phyloP scores from a whole-genome alignment of 257 asterid genomes.

The Jaltomata sinuosa region DNA sequence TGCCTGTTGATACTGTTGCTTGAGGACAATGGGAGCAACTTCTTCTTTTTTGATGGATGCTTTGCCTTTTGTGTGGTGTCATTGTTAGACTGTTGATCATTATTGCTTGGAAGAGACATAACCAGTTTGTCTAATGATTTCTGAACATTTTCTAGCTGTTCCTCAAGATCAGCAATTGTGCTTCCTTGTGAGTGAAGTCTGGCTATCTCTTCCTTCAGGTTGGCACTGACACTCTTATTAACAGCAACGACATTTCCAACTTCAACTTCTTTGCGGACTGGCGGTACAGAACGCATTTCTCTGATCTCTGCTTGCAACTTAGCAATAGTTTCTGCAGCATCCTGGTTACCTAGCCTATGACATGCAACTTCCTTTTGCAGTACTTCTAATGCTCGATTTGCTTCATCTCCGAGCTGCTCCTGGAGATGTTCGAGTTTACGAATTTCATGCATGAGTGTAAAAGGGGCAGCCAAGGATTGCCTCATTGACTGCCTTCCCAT shows the following conservation, averaged over 20 bases:
- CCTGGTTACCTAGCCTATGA: conserved; percentile 91
- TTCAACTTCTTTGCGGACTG: conserved; percentile 43
- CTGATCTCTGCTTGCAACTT: conserved; percentile 86
- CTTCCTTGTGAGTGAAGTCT: conserved; percentile 95
- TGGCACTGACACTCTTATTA: conserved; percentile 82
- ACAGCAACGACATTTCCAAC: conserved; percentile 49
- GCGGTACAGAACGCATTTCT: conserved; percentile 55
- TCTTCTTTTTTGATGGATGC: conserved; percentile 61
- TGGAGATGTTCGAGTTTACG: conserved; percentile 94
- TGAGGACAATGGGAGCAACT: conserved; percentile 60
- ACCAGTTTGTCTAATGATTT: conserved; percentile 82
- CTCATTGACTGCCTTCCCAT: conserved; percentile 66
- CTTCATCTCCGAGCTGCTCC: conserved; percentile 94
- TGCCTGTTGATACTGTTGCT: conserved; percentile 62
- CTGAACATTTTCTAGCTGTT: conserved; percentile 88
- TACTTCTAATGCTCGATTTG: conserved; percentile 85
- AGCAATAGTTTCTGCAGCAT: conserved; percentile 95
- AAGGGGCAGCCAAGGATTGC: conserved; percentile 88
- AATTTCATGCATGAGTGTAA: conserved; percentile 88
- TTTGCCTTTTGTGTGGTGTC: conserved; percentile 47
- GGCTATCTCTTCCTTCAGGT: conserved; percentile 88
- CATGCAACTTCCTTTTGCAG: conserved; percentile 91
- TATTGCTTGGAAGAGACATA: conserved; percentile 68
- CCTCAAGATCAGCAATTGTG: conserved; percentile 84
- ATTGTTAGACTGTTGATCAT: conserved; percentile 30